Base-by-base conservation (phyloP, 768 basidiomycete genomes). In the Boletus fagicola region DNA sequence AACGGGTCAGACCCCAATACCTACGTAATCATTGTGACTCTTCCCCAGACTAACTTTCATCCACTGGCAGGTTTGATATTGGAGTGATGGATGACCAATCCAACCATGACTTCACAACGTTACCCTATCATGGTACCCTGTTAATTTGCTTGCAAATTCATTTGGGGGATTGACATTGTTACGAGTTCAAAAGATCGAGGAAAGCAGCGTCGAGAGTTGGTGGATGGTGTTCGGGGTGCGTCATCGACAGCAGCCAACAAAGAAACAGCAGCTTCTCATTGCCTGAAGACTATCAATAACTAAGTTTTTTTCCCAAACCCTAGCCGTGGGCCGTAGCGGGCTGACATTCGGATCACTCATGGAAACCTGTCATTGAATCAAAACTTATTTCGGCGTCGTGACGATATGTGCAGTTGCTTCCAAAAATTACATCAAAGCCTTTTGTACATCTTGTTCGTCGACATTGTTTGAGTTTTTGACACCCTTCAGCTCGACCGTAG, bases 21-120 rank as follows among this genome's bases (percentile, higher is more conserved):
- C 42, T 58, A 62, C 54, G 63, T 62, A 57, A 65, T 7, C 9
- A 13, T 54, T 15, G 16, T 49, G 30, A 18, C 28, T 28, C 47
- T 54, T 58, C 63, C 60, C 60, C 60, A 5, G 52, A 51, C 53
- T 48, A 24, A 48, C 43, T 57, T 43, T 38, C 38, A 47, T 49
- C 35, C 44, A n/a, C n/a, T n/a, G n/a, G n/a, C n/a, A 40, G 13
- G 49, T 48, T 39, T 54, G 38, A 53, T 47, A 38, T 15, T 47
- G 20, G 5, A 12, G 20, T 8, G 26, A 31, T 15, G 38, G 49
- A 31, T 36, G 30, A 54, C 49, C 39, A 44, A n/a, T 16, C 36
- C 52, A 48, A 31, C 43, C 22, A 51, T 56, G 51, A 47, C 51
- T 49, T 53, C 49, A 49, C 42, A 18, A 31, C 28, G 26, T 22